phyloP scores from a whole-genome alignment of 2,329 filamentous ascomycete genomes.

The Cadophora gregata region DNA sequence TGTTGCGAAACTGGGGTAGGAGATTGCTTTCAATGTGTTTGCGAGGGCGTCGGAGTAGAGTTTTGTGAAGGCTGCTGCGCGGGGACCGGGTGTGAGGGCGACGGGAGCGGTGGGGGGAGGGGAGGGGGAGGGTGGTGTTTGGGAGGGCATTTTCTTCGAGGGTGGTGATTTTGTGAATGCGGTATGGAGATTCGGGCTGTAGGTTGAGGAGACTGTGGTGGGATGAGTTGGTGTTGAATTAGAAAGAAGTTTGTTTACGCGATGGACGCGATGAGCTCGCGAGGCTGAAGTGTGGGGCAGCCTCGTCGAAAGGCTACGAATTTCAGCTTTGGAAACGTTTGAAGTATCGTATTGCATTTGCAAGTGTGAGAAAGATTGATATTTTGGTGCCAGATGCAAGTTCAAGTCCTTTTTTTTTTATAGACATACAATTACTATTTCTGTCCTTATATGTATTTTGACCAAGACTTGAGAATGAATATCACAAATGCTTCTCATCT shows the following conservation, averaged over 20 bases:
- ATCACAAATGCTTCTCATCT: too few relatives aligned
- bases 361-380: neutral
- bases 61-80: constrained; percentile 59
- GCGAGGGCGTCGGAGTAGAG: constrained; percentile 59
- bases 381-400: too few relatives aligned
- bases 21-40: constrained; percentile 61
- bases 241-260: constrained; percentile 24
- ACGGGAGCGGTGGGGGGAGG: constrained; percentile 36
- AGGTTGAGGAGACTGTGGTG: neutral
- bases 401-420: too few relatives aligned
- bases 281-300: constrained; percentile 21
- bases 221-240: neutral
- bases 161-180: neutral
- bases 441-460: too few relatives aligned
- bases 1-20: constrained; percentile 61
- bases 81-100: constrained; percentile 56
- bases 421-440: too few relatives aligned
- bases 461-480: too few relatives aligned
- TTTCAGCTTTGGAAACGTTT: neutral
- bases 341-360: neutral
- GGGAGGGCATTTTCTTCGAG: constrained; percentile 15
- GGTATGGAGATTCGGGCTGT: too few relatives aligned
- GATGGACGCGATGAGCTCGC: constrained; percentile 10
- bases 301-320: constrained; percentile 8
- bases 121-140: constrained; percentile 28